Base-by-base conservation (phyloP, 768 basidiomycete genomes). In the Royoungia palumana region DNA sequence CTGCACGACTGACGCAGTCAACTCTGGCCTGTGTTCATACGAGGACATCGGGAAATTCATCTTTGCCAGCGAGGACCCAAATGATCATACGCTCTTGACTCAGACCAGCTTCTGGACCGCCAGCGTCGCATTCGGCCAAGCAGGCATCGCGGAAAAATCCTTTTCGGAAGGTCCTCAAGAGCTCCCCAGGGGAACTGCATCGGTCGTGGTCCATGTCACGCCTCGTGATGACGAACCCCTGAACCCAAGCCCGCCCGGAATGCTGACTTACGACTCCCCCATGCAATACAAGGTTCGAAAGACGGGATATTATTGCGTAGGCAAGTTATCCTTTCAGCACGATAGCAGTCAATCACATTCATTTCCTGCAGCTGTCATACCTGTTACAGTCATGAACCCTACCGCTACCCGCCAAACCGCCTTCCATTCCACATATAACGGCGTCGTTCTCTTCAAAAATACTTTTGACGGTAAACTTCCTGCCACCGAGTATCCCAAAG, bases 271-370 rank as follows among this genome's bases (percentile, higher is more conserved):
- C 60, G 68, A 69, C 14, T 76, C 77, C 24, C 85, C 93, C 1
- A 90, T 95, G 56, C 83, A 83, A 41, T 97, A 98, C 66, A 67
- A 75, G 20, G 90, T 98, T 20, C 72, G 74, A 22, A 87, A 87
- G 66, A 94, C 91, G 2, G 96, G 95, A 2, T 97, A 96, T 65
- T 98, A 96, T 66, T 98, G 95, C 66, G 85, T 95, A 54, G 94
- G 94, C 86, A 65, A 69, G 89, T 71, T 2, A n/a, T 47, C 35
- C 47, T 46, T 30, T 38, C 53, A 14, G 20, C 21, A 21, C 43
- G 12, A 32, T 24, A 19, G 12, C 13, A 49, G 38, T 11, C 24
- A 13, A 20, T 46, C 30, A 51, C 53, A 44, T 46, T 35, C n/a
- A n/a, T 38, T 20, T 48, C 40, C 25, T 37, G 21, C 51, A 93